phyloP scores from a whole-genome alignment of 2,329 filamentous ascomycete genomes.

The Plenodomus biglobosus region DNA sequence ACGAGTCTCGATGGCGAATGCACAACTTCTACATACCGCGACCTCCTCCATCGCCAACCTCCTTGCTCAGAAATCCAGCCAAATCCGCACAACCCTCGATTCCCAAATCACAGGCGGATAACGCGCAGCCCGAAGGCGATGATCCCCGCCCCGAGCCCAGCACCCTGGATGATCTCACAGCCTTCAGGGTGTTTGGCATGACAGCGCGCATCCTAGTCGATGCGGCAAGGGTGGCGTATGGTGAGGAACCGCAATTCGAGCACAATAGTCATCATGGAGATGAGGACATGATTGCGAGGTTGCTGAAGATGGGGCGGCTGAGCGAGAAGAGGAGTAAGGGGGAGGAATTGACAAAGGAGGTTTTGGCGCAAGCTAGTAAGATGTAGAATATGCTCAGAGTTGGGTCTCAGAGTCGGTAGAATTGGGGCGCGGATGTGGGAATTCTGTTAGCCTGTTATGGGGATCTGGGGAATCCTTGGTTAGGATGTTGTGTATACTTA shows the following conservation, averaged over 20 bases:
- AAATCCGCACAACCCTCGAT: background rate
- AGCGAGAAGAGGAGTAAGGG: conserved; percentile 53
- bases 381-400: conserved; percentile 23
- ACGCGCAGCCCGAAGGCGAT: conserved; percentile 16
- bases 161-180: conserved; percentile 47
- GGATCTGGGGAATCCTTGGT: too few relatives aligned
- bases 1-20: conserved; percentile 76
- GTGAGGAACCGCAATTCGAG: conserved; percentile 80
- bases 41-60: conserved; percentile 17
- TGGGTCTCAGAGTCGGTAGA: background rate
- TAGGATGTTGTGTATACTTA: too few relatives aligned
- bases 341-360: conserved; percentile 56
- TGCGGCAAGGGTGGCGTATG: conserved; percentile 81
- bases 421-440: too few relatives aligned
- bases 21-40: conserved; percentile 88
- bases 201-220: conserved; percentile 89
- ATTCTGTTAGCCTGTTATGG: background rate
- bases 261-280: conserved; percentile 66
- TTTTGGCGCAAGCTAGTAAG: conserved; percentile 55
- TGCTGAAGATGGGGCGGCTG: conserved; percentile 60
- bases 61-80: conserved; percentile 6
- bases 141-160: conserved; percentile 43
- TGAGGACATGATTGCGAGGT: conserved; percentile 63
- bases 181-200: conserved; percentile 93
- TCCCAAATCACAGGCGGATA: conserved; percentile 2